Evolutionary conservation across 768 basidiomycete genomes (phyloP).

Genomic region (Grammothele lineata): DNA sequence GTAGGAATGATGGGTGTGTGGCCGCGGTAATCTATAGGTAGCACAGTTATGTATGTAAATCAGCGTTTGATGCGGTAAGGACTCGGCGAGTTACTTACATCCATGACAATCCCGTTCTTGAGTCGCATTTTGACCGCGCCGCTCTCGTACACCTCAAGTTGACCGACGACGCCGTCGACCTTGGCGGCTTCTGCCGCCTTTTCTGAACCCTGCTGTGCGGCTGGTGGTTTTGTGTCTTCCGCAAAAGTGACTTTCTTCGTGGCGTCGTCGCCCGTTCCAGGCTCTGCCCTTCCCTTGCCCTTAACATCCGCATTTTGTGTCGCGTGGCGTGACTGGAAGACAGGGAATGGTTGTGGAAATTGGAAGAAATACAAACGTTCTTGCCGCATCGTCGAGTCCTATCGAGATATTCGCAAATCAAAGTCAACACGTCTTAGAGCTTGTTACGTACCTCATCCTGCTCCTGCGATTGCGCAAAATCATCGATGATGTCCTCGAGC

Average conservation of each 20-base stretch:
- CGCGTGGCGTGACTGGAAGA: slow-evolving; percentile 44
- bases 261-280: slow-evolving; percentile 17
- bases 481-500: slow-evolving; percentile 70
- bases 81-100: slow-evolving; percentile 47
- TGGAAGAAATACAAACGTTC: slow-evolving; percentile 86
- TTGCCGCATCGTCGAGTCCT: slow-evolving; percentile 51
- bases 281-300: slow-evolving; percentile 11
- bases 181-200: slow-evolving; percentile 33
- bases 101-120: slow-evolving; percentile 74
- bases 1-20: slow-evolving; percentile 83
- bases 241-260: slow-evolving; percentile 63
- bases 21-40: slow-evolving; percentile 65
- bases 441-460: slow-evolving; percentile 35
- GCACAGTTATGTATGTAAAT: not conserved
- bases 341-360: slow-evolving; percentile 83
- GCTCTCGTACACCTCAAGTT: slow-evolving; percentile 79
- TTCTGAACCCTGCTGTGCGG: slow-evolving; percentile 17
- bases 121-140: slow-evolving; percentile 86
- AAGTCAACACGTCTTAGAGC: no score
- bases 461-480: slow-evolving; percentile 48
- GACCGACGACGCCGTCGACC: slow-evolving; percentile 78
- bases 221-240: slow-evolving; percentile 47
- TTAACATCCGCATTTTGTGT: slow-evolving; percentile 15
- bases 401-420: no score
- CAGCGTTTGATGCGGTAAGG: not conserved